Evolutionary conservation across 192 early-diverging fungal genomes (phyloP), one percentile per base, ranked within the genome.

Genomic region (Linnemannia hyalina): DNA sequence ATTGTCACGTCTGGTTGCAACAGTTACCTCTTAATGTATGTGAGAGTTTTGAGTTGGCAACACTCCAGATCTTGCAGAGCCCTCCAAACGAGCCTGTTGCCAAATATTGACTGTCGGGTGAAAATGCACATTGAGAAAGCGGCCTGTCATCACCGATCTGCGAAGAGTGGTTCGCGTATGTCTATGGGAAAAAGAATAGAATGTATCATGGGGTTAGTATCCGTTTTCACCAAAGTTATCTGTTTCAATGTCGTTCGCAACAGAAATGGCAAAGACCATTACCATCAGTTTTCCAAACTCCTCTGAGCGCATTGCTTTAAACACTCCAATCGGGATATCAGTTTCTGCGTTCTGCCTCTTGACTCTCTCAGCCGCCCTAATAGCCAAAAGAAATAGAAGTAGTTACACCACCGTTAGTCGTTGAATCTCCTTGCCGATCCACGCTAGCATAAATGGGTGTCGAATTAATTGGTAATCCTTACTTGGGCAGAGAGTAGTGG

Each of bases 91-190:
- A 93, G 18, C 94, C 96, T 6, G 96, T 98, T 13, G 95, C 94
- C 42, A 99, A 77, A 18, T 91, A 73, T 29, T 92, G 85, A 2
- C 95, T 95, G 86, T 98, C 94, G 9, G 96, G 97, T 16, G 97
- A 90, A 84, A 99, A 98, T 0, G 90, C 71, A 75, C 92, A 93
- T 78, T 92, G 95, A 23, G 95, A 88, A 23, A 97, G 88, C 23
- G 98, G 97, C 54, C 98, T 92, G 7, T 95, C 95, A 80, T 99
- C 98, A 3, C 95, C 97, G 38, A 98, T 92, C 83, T 99, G 98
- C 10, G 97, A 96, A 32, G 92, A 92, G 49, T 92, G 91, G 32
- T 93, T 95, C 26, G 94, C 90, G 77, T 95, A 97, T 22, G 77
- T 69, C 90, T 92, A 88, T 22, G 20, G 6, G 52, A 63, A 26